phyloP scores from a whole-genome alignment of 2,329 filamentous ascomycete genomes.

The Phialophora chinensis region DNA sequence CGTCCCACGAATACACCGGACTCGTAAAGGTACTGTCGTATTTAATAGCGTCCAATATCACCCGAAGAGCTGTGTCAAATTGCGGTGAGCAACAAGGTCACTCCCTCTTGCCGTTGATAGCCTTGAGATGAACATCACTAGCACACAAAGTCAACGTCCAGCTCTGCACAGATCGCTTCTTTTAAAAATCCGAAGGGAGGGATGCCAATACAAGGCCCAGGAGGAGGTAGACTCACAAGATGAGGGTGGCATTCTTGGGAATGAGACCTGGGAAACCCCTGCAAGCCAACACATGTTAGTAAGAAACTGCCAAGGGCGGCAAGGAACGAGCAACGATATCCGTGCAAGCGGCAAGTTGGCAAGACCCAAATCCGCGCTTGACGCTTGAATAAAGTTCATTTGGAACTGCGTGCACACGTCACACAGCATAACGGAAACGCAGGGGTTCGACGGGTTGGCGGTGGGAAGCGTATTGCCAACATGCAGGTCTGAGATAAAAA shows the following conservation, averaged over 20 bases:
- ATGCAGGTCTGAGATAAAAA: neutral
- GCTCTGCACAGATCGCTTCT: neutral
- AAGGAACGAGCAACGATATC: neutral
- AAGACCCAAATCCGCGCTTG: neutral
- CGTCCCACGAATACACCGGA: neutral
- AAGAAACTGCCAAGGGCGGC: conserved; percentile 8
- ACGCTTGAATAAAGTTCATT: neutral
- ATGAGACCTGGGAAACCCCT: conserved; percentile 82
- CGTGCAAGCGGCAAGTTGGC: neutral
- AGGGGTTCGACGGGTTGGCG: neutral
- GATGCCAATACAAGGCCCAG: neutral
- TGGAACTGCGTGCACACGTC: neutral
- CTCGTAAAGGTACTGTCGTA: neutral
- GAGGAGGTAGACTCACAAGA: conserved; percentile 71
- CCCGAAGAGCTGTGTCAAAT: neutral
- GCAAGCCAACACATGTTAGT: conserved; percentile 28
- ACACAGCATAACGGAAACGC: neutral
- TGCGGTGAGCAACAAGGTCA: conserved; percentile 10
- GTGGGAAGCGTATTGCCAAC: neutral
- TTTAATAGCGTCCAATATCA: neutral
- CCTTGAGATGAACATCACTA: conserved; percentile 73
- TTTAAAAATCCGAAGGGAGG: neutral
- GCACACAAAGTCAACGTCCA: conserved; percentile 15
- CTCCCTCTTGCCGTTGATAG: conserved; percentile 55
- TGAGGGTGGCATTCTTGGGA: conserved; percentile 73